These are phyloP conservation scores for Yamadazyma songkhlaensis DNA, from an alignment of 1,139 yeast genomes.

Conservation along the genomic window DNA sequence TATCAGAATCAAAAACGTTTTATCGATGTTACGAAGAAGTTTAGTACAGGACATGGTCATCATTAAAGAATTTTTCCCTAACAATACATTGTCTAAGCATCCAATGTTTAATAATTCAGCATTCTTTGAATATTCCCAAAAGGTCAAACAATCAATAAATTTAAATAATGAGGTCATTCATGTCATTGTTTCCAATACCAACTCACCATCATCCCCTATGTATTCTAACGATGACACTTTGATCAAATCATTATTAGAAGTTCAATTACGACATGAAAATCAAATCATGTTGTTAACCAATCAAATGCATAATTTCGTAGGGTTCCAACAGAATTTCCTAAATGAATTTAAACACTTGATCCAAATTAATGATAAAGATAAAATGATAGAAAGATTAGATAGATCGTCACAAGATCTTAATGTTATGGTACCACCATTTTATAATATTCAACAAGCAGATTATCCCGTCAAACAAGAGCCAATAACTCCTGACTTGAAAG, in stretches of 20 bases:
- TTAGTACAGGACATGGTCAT: slow-evolving; percentile 36
- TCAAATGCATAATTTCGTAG: slow-evolving; percentile 15
- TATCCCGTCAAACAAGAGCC: no score
- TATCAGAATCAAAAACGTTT: slow-evolving; percentile 18
- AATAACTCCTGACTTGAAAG: no score
- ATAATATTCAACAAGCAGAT: no score
- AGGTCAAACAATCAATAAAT: slow-evolving; percentile 15
- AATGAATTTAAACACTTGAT: no score
- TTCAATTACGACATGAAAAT: slow-evolving; percentile 13
- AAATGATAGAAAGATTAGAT: no score
- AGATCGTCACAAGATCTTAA: no score
- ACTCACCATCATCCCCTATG: slow-evolving; percentile 4
- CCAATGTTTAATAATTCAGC: slow-evolving; percentile 24
- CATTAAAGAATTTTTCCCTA: slow-evolving; percentile 23
- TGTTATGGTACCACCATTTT: no score
- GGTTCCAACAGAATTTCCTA: background rate
- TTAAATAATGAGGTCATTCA: slow-evolving; percentile 4
- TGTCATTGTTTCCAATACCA: slow-evolving; percentile 1
- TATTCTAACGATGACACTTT: background rate
- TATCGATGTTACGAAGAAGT: slow-evolving; percentile 22
- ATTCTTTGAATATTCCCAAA: slow-evolving; percentile 20
- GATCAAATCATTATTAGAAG: slow-evolving; percentile 4
- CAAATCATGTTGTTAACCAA: slow-evolving; percentile 17
- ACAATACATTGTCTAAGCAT: slow-evolving; percentile 24
- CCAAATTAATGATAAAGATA: no score